Base-by-base conservation (phyloP, 2,329 filamentous ascomycete genomes). In the Colletotrichum trifolii region DNA sequence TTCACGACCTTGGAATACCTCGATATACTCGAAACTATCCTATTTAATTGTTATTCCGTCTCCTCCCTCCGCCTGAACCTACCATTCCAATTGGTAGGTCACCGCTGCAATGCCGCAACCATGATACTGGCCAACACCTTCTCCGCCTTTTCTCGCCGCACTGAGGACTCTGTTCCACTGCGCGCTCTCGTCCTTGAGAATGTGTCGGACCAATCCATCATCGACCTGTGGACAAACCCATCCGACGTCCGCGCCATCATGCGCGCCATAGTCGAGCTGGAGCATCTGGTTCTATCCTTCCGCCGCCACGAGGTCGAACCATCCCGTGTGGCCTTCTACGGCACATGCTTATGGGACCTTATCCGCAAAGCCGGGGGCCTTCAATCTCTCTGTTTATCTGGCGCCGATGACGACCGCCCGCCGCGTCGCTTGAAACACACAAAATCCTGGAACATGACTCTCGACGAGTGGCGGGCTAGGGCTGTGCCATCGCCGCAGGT, bases 71-170 rank as follows among this genome's bases (percentile, higher is more conserved):
- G 82, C 46, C 72, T 86, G 25, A 83, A 81, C 64, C 78, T 86
- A 6, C 84, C 84, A 3, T 85, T 84, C 64, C 82, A 84, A 68
- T 75, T 86, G 8, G 77, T 85, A 10, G 81, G 79, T 13, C 74
- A 75, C 9, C 75, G 81, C 64, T 82, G 78, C 64, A 77, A 78
- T 61, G 80, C 82, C 47, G 78, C 82, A 15, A 86, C 83, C 9
- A 78, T 83, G 68, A 79, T 86, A n/a, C 73, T 86, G 13, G 83
- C 82, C 55, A 85, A 84, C 60, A 83, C 81, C 4, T 74, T 86
- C 62, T 82, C 83, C 66, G 82, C 81, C 4, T 74, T 86, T 54
- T 79, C 79, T 3, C 72, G 75, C 36, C 77, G 84, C 7, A 79
- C 83, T 60, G 82, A 83, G 59, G 77, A 79, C 55, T 79, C 80